Base-by-base conservation (phyloP, 2,329 filamentous ascomycete species). In the Endothia cerciana region DNA sequence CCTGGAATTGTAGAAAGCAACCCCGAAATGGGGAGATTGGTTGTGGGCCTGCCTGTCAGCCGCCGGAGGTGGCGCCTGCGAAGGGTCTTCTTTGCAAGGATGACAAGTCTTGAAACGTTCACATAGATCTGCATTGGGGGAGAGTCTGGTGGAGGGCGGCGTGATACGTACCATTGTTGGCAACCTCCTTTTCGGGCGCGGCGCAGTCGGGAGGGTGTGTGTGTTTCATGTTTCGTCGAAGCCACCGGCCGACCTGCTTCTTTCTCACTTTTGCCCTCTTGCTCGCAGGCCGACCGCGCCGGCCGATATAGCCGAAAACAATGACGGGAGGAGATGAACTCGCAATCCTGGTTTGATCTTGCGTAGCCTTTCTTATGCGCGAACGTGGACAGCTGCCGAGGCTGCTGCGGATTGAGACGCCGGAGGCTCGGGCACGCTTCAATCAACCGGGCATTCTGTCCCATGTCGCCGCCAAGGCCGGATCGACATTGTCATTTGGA, bases 151-250 rank as follows among this genome's bases (percentile, higher is more conserved):
- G 28, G 25, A n/a, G 28, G 49, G 25, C 25, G 28, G 49, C 49
- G 51, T 10, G 28, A 28, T 36, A 30, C 19, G 51, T 36, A 56
- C 53, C 53, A 30, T 17, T 33, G 25, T n/a, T 56, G 5, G 11
- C 53, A 56, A 51, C 47, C 30, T 33, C 53, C 30, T 22, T 56
- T 56, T 56, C 53, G 53, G 33, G 30, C 17, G 19, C 33, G 8
- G 53, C 30, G 28, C 47, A 51, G 36, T 38, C 17, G 33, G 36
- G 41, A 10, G 36, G 55, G 10, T 41, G 55, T 58, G 41, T 58
- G n/a, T 57, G 55, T 58, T 58, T 58, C 55, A 58, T 58, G 55
- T 58, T 58, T 58, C 36, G 55, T 22, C 55, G 13, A 58, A 58
- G 41, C 55, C 11, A 40, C 19, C 36, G 55, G 55, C 22, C n/a